Evolutionary conservation across 371 early-diverging fungal genomes (phyloP).

Genomic region (Mortierella sp.): DNA sequence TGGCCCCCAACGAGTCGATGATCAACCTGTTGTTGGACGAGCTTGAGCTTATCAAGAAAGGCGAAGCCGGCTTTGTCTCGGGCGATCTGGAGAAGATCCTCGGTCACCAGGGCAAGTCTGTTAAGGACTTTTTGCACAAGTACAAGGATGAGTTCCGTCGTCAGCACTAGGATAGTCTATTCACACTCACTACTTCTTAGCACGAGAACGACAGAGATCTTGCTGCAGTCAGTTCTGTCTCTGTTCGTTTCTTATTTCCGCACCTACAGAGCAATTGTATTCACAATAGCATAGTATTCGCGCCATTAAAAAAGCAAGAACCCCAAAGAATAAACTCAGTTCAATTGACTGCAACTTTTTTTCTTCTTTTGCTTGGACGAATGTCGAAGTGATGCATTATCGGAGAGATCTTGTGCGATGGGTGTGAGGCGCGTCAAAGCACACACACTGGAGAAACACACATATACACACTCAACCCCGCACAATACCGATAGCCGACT

Average conservation of each 20-base stretch:
- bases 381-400: neutral
- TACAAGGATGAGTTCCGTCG: slow-evolving; percentile 36
- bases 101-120: slow-evolving; percentile 27
- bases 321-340: neutral
- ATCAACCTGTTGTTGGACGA: slow-evolving; percentile 42
- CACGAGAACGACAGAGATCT: neutral
- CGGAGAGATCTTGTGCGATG: neutral
- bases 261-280: too few species aligned
- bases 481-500: neutral
- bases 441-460: neutral
- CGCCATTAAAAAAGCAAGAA: neutral
- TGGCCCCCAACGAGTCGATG: slow-evolving; percentile 21
- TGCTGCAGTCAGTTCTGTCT: too few species aligned
- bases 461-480: neutral
- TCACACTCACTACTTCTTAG: neutral
- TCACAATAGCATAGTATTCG: neutral
- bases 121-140: slow-evolving; percentile 35
- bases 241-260: neutral
- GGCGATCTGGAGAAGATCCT: slow-evolving; percentile 35
- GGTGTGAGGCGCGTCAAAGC: neutral
- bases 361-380: neutral
- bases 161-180: too few species aligned
- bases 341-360: neutral
- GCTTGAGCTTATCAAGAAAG: slow-evolving; percentile 33
- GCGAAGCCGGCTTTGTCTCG: slow-evolving; percentile 31